Evolutionary conservation across 148 eudicot genomes (phyloP), one percentile per base, ranked within the genome.

Genomic region (Talinum fruticosum): DNA sequence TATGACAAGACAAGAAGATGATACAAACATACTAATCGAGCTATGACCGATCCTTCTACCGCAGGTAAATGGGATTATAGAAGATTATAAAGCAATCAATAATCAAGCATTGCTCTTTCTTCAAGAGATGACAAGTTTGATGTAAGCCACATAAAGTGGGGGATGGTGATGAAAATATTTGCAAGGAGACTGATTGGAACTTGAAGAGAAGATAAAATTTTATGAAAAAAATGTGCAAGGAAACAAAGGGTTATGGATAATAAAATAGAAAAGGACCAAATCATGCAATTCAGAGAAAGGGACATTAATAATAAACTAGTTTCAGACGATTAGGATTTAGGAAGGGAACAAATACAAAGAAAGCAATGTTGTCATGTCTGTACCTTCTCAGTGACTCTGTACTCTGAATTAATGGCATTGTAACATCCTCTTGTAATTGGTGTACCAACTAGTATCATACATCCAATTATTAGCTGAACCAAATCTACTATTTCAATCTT

Each of bases 341-440:
- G 14, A 15, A n/a, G n/a, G n/a, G 18, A 15, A 49, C 16, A 49
- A 3, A 49, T 12, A 49, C 16, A 2, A 15, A 75, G n/a, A 70
- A 2, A 75, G 36, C 28, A 47, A 72, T 69, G 71, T 30, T 80
- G 83, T 75, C 79, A 80, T 80, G 79, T 75, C 61, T 74, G 78
- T 64, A 30, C 29, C 23, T 35, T 44, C 61, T 65, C 61, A 76
- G 33, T 74, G 21, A 74, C 14, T 72, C 62, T 67, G 35, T 72
- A 30, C 72, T 75, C 79, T 57, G 49, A 51, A 64, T 12, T 38
- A 65, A 51, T 24, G 16, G 26, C 15, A 24, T n/a, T n/a, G n/a
- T n/a, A n/a, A n/a, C n/a, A n/a, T n/a, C n/a, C n/a, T n/a, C n/a
- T n/a, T n/a, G n/a, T n/a, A n/a, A n/a, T n/a, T n/a, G n/a, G n/a